Percentiles rank a stretch among this genome's conserved stretches.
Conservation (phyloP, 2,329 filamentous ascomycete species). For the Fusarium sp. region DNA sequence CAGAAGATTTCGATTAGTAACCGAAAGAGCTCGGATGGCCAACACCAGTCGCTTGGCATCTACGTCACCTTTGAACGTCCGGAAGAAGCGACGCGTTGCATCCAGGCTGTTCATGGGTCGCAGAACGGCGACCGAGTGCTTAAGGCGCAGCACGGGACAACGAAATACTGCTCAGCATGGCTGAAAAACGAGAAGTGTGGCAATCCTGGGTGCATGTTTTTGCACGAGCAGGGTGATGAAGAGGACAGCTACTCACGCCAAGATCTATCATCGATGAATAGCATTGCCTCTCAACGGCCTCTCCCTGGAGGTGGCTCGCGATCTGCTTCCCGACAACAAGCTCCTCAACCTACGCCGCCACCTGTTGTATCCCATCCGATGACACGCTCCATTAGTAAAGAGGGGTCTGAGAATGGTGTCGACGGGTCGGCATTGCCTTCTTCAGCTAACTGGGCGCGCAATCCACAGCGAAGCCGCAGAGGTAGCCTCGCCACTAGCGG, state of each 20-base stretch:
- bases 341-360: constrained; percentile 50
- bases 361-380: constrained; percentile 67
- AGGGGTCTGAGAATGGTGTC: constrained; percentile 73
- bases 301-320: constrained; percentile 63
- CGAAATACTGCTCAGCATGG: constrained; percentile 98
- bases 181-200: constrained; percentile 93
- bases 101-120: constrained; percentile 90
- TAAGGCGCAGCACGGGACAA: constrained; percentile 84
- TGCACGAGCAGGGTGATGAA: constrained; percentile 98
- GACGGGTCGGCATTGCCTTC: constrained; percentile 92
- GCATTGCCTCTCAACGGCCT: constrained; percentile 79
- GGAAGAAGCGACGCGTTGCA: constrained; percentile 88
- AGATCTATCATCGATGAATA: constrained; percentile 94
- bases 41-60: constrained; percentile 90
- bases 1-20: constrained; percentile 99
- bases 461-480: constrained; percentile 71
- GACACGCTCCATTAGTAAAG: constrained; percentile 79
- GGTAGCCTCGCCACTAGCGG: constrained; percentile 84
- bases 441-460: constrained; percentile 90
- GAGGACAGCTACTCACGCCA: constrained; percentile 96
- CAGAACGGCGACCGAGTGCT: constrained; percentile 88
- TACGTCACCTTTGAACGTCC: constrained; percentile 98
- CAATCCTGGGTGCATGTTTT: constrained; percentile 96
- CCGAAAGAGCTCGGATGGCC: constrained; percentile 77
- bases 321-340: constrained; percentile 62